phyloP scores from a whole-genome alignment of 768 basidiomycete species.

The Phaffia tasmanica region DNA sequence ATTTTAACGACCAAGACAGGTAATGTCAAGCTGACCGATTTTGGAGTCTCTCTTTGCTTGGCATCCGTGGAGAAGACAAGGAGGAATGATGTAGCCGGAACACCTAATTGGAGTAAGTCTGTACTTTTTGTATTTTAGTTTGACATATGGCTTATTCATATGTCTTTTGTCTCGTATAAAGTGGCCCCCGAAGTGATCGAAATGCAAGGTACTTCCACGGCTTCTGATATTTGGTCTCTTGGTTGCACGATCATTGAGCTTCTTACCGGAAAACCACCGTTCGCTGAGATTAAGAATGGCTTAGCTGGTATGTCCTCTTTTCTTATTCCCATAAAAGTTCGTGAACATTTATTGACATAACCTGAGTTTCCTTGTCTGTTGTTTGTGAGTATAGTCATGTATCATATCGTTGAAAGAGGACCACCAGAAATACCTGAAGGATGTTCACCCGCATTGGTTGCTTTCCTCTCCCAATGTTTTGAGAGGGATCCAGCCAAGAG shows the following conservation, averaged over 20 bases:
- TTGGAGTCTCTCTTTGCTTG: conserved; percentile 92
- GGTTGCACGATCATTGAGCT: conserved; percentile 92
- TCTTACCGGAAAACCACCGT: conserved; percentile 82
- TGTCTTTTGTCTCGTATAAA: conserved; percentile 25
- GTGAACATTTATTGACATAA: conserved; percentile 13
- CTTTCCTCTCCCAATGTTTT: conserved; percentile 82
- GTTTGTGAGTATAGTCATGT: conserved; percentile 59
- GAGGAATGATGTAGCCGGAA: conserved; percentile 51
- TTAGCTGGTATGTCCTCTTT: conserved; percentile 59
- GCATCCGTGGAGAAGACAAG: conserved; percentile 66
- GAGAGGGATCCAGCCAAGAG: conserved; percentile 70
- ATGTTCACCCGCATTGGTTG: conserved; percentile 60
- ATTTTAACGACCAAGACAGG: conserved; percentile 98
- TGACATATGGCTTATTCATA: conserved; percentile 5
- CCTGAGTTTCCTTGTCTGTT: not conserved
- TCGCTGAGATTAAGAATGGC: conserved; percentile 73
- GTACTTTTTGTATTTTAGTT: not conserved
- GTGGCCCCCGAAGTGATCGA: conserved; percentile 97
- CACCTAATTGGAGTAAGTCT: conserved; percentile 79
- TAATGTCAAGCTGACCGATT: conserved; percentile 93
- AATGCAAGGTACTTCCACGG: conserved; percentile 81
- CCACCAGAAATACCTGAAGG: conserved; percentile 75
- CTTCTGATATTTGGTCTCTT: conserved; percentile 91
- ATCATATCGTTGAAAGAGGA: conserved; percentile 87
- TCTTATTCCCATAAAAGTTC: not conserved